Evolutionary conservation across 2,329 filamentous ascomycete genomes (phyloP).

Genomic region (Aspergillus quadrilineatus): DNA sequence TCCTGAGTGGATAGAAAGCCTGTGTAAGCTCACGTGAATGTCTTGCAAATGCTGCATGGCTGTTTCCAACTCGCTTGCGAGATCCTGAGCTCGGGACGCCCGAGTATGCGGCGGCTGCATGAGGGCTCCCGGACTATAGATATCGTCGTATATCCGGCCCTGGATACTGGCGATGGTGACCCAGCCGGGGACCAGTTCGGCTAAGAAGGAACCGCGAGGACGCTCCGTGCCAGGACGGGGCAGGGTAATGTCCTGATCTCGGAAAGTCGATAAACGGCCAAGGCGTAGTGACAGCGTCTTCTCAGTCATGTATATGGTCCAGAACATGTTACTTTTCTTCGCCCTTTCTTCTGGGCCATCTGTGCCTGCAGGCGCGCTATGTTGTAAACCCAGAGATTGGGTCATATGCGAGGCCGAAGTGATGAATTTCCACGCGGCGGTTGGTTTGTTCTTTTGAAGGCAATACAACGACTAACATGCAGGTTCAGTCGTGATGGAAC

Average conservation of each 20-base stretch:
- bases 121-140: conserved; percentile 18
- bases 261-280: background rate
- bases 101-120: conserved; percentile 12
- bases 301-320: conserved; percentile 6
- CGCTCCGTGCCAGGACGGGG: background rate
- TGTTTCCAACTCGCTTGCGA: conserved; percentile 10
- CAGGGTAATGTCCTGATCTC: conserved; percentile 5
- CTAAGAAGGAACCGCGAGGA: background rate
- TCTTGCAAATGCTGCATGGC: background rate
- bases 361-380: background rate
- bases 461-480: background rate
- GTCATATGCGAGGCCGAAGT: background rate
- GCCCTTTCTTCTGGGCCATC: background rate
- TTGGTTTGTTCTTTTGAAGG: background rate
- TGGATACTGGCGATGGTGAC: conserved; percentile 16
- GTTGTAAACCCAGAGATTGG: background rate
- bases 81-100: conserved; percentile 10
- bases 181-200: conserved; percentile 7
- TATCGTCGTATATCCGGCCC: conserved; percentile 14
- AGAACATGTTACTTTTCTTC: background rate
- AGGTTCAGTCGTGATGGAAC: background rate
- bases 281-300: conserved; percentile 4
- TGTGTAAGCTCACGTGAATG: conserved; percentile 1
- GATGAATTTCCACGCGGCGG: background rate
- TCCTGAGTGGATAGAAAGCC: no score